These are phyloP conservation scores for Dimargaris cristalligena DNA, from an alignment of 192 early-diverging fungal genomes.

Conservation along the genomic window DNA sequence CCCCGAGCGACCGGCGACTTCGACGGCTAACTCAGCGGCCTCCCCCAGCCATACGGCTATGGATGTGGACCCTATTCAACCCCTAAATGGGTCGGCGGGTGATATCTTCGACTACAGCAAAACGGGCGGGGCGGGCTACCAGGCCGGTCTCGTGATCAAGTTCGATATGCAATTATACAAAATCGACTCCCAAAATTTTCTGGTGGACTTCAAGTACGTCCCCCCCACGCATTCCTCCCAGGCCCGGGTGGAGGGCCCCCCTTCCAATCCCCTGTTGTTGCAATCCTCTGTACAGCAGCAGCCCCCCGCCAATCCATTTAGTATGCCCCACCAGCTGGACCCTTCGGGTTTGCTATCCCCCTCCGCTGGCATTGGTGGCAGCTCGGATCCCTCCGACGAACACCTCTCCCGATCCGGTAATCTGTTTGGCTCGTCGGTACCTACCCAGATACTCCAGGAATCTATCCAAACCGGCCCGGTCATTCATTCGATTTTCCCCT, in stretches of 20 bases:
- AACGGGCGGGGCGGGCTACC: conserved; percentile 12
- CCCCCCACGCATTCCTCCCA: conserved; percentile 20
- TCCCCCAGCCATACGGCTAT: neutral
- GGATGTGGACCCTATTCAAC: no score
- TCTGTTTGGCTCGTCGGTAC: conserved; percentile 7
- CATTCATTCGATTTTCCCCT: conserved; percentile 56
- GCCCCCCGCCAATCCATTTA: conserved; percentile 14
- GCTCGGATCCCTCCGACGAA: conserved; percentile 18
- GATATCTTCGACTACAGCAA: conserved; percentile 1
- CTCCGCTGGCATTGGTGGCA: conserved; percentile 25
- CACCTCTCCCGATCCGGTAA: conserved; percentile 17
- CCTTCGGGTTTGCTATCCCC: conserved; percentile 19
- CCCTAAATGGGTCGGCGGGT: no score
- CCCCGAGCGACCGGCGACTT: conserved; percentile 15
- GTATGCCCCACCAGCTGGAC: no score
- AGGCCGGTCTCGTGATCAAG: conserved; percentile 43
- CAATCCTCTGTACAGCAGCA: neutral
- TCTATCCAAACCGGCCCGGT: conserved; percentile 15
- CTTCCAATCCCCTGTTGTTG: neutral
- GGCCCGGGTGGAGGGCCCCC: conserved; percentile 15
- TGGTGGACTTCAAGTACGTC: conserved; percentile 92
- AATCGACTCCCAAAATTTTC: conserved; percentile 74
- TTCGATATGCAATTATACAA: conserved; percentile 91
- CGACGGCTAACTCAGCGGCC: neutral
- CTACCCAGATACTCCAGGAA: neutral